Conservation (phyloP, 2,329 filamentous ascomycete genomes). For the Albifimbria verrucaria region DNA sequence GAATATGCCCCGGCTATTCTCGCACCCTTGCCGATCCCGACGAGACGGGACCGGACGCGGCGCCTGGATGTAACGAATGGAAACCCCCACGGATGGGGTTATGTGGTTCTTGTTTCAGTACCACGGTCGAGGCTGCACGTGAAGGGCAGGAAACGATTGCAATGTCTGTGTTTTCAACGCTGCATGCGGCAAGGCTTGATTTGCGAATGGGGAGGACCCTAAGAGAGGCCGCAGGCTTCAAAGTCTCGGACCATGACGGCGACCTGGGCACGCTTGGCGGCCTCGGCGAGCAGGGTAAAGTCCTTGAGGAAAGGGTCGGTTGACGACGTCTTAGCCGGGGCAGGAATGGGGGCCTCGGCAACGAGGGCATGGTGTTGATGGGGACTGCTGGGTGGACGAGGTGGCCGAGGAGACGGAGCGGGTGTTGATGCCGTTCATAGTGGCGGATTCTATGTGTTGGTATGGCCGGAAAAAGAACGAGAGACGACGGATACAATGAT, state of each 20-base stretch:
- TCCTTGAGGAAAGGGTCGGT: conserved; percentile 68
- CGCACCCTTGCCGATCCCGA: neutral
- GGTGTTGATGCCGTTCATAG: conserved; percentile 28
- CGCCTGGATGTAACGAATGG: neutral
- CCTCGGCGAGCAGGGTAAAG: conserved; percentile 84
- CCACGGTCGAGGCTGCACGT: neutral
- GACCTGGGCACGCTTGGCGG: conserved; percentile 89
- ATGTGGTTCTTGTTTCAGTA: neutral
- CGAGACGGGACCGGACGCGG: neutral
- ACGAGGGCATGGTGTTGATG: conserved; percentile 14
- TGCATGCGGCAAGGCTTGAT: too few species aligned
- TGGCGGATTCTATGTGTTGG: conserved; percentile 8
- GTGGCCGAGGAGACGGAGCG: conserved; percentile 13
- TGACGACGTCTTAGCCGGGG: conserved; percentile 32
- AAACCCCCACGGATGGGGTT: neutral
- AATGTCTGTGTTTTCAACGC: too few species aligned
- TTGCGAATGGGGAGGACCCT: too few species aligned
- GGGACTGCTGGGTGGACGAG: conserved; percentile 28
- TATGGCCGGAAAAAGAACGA: too few species aligned
- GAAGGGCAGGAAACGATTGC: neutral
- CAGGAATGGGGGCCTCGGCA: conserved; percentile 15
- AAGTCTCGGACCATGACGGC: conserved; percentile 85
- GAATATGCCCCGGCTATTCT: neutral
- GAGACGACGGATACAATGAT: neutral
- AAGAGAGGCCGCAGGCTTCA: conserved; percentile 62